Base-by-base conservation (phyloP, 305 asterid genomes). In the Nicotiana rustica region DNA sequence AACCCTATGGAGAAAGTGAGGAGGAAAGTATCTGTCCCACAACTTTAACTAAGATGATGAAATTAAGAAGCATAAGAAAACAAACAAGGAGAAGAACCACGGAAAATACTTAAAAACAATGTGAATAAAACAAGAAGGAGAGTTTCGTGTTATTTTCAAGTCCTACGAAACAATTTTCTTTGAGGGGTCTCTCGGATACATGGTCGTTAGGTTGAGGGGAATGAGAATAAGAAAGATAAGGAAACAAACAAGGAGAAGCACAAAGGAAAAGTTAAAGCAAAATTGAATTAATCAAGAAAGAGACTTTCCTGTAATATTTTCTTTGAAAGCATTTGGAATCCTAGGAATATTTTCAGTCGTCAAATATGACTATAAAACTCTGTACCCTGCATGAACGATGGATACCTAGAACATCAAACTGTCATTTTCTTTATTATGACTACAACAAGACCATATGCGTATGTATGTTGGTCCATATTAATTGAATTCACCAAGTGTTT, bases 271-370 rank as follows among this genome's bases (percentile, higher is more conserved):
- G 13, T 12, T 55, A 55, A 55, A 55, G 5, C 17, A 55, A 47
- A 47, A 55, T 14, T 55, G 59, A 55, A 55, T 55, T 55, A 55
- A 13, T 13, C 59, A 55, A 55, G 77, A 38, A 56, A 19, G 60
- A 1, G 19, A 13, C 60, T 44, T 71, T 71, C 38, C 19, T 44
- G 4, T 14, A 0, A 6, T 25, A 25, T 6, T 25, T 47, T 49
- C 44, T 70, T 44, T 70, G 36, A 5, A 73, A 73, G 44, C 41
- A 73, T 49, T 73, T 73, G 62, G 79, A 73, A 73, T 73, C 62
- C 41, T 5, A 57, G 9, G 64, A 57, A n/a, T 17, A 1, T 12
- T 3, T 55, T 55, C 15, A 55, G 1, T 52, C 15, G 57, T 12
- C 41, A 36, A 36, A 36, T 36, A 36, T 6, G 44, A 6, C 44